Conservation (phyloP, 1,284 basidiomycete genomes). For the Puccinia triticina region DNA sequence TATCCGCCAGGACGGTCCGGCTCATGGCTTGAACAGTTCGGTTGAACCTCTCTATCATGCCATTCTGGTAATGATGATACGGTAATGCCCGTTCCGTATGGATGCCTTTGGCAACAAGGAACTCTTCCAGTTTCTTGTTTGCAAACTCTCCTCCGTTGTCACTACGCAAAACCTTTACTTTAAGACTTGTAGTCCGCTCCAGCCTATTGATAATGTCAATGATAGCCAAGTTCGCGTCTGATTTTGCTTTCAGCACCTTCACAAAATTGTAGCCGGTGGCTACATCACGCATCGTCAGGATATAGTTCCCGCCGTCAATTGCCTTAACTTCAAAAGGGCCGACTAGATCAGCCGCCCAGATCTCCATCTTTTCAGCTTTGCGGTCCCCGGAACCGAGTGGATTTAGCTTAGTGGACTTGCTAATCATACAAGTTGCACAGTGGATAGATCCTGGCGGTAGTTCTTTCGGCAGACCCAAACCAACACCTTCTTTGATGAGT, state of each 20-base stretch:
- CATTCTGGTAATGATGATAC: slow-evolving; percentile 36
- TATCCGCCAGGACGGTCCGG: background rate
- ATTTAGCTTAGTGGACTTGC: slow-evolving; percentile 1
- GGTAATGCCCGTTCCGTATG: background rate
- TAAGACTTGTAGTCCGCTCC: background rate
- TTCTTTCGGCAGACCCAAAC: background rate
- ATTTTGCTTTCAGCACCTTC: background rate
- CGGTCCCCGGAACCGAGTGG: background rate
- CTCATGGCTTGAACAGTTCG: background rate
- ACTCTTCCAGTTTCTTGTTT: background rate
- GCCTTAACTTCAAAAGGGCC: slow-evolving; percentile 17
- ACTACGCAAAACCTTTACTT: background rate
- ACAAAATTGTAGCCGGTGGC: background rate
- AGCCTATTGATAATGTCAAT: background rate
- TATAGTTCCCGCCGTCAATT: background rate
- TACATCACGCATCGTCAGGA: slow-evolving; percentile 6
- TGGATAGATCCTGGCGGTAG: background rate
- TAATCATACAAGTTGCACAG: slow-evolving; percentile 3
- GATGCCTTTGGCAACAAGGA: background rate
- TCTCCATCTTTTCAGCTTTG: background rate
- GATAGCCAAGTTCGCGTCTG: background rate
- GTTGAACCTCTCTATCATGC: slow-evolving; percentile 4
- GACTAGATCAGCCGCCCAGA: slow-evolving; percentile 12
- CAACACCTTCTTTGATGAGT: background rate
- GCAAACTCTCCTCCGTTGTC: slow-evolving; percentile 24